These are phyloP conservation scores for Euphorbia peplus DNA, from an alignment of 345 rosid species.

Conservation along the genomic window DNA sequence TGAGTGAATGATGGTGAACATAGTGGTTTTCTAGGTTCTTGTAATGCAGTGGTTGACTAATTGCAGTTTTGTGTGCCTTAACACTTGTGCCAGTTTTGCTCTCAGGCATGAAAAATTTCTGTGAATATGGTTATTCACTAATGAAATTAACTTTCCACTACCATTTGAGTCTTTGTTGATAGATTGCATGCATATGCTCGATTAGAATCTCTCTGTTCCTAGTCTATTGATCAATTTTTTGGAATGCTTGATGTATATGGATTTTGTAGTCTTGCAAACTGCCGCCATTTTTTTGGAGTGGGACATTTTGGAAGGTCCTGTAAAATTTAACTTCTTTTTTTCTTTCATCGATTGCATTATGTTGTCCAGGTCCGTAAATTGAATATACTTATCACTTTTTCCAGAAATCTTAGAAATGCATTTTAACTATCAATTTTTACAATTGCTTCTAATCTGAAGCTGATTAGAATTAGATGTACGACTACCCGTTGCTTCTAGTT, in stretches of 20 bases:
- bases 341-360: neutral
- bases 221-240: neutral
- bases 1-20: neutral
- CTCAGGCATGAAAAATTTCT: neutral
- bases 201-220: neutral
- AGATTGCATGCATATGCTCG: neutral
- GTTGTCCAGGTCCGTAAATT: neutral
- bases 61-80: neutral
- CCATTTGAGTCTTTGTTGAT: neutral
- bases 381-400: neutral
- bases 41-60: neutral
- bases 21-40: neutral
- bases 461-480: no score
- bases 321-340: neutral
- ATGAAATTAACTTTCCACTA: neutral
- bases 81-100: neutral
- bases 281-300: neutral
- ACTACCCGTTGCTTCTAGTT: no score
- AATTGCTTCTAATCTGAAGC: no score
- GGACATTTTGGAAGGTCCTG: neutral
- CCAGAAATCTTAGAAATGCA: neutral
- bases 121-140: neutral
- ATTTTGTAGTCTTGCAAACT: neutral
- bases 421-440: neutral
- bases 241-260: neutral